phyloP scores from a whole-genome alignment of 345 rosid genomes.

The Rhodomyrtus tomentosa region DNA sequence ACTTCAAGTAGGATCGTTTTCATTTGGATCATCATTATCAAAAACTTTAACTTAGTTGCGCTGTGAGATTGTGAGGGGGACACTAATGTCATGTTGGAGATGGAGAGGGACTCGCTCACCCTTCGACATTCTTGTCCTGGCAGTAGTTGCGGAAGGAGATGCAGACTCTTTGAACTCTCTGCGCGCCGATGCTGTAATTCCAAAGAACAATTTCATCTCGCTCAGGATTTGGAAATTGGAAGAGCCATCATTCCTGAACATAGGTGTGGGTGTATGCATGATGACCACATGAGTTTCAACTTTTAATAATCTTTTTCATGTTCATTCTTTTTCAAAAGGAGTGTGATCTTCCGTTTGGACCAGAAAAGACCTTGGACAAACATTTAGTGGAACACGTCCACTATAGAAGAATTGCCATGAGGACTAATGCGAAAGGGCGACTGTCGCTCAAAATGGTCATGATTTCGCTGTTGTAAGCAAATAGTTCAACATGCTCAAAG shows the following conservation, averaged over 20 bases:
- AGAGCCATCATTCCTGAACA: neutral
- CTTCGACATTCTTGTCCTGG: conserved; percentile 33
- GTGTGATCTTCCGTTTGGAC: neutral
- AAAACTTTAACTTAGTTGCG: neutral
- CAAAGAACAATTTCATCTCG: neutral
- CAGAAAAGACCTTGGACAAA: neutral
- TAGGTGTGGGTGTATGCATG: neutral
- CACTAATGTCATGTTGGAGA: neutral
- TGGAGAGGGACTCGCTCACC: conserved; percentile 15
- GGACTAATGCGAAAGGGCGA: neutral
- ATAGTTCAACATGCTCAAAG: neutral
- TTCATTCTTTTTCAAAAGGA: neutral
- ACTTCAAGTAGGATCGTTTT: neutral
- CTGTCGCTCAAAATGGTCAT: neutral
- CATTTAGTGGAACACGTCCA: neutral
- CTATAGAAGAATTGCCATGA: neutral
- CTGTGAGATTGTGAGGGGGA: neutral
- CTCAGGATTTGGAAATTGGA: neutral
- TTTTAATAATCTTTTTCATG: neutral
- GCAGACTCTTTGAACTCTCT: conserved; percentile 45
- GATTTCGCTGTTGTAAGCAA: neutral
- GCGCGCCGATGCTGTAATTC: conserved; percentile 41
- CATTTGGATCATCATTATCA: neutral
- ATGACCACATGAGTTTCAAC: neutral
- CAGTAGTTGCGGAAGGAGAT: conserved; percentile 32